Conservation (phyloP, 352 stramenopile genomes). For the Phytophthora colocasiae region DNA sequence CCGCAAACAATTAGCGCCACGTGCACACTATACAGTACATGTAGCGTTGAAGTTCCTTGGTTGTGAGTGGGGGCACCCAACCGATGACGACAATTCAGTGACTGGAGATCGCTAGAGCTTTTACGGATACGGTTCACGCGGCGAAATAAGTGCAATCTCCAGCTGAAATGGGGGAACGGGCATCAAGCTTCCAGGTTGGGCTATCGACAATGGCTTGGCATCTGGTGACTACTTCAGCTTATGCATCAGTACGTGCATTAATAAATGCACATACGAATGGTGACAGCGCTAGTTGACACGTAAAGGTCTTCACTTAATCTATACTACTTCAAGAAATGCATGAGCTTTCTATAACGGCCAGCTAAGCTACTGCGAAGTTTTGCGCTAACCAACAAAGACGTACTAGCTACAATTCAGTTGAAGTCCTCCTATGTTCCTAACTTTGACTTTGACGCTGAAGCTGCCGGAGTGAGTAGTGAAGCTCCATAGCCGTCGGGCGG, state of each 20-base stretch:
- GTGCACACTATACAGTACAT: neutral
- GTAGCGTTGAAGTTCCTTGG: conserved; percentile 3
- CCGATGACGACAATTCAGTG: neutral
- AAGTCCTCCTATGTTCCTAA: conserved; percentile 13
- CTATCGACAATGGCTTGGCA: no score
- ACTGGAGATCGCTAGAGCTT: neutral
- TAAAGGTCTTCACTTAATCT: no score
- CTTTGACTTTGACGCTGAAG: conserved; percentile 30
- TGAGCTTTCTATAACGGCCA: no score
- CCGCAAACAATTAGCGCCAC: neutral
- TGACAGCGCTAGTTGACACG: no score
- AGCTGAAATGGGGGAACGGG: conserved; percentile 22
- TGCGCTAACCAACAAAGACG: neutral
- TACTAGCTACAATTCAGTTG: conserved; percentile 14
- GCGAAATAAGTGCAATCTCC: conserved; percentile 20
- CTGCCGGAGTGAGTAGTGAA: conserved; percentile 64
- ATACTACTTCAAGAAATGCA: no score
- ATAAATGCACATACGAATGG: no score
- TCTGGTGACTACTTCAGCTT: no score
- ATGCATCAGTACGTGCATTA: no score
- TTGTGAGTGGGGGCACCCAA: neutral
- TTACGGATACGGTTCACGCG: conserved; percentile 11
- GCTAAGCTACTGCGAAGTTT: neutral
- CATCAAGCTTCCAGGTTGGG: conserved; percentile 4
- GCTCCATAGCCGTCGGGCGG: conserved; percentile 63